phyloP scores from a whole-genome alignment of 208 protist species.

The Acanthamoeba royreba region DNA sequence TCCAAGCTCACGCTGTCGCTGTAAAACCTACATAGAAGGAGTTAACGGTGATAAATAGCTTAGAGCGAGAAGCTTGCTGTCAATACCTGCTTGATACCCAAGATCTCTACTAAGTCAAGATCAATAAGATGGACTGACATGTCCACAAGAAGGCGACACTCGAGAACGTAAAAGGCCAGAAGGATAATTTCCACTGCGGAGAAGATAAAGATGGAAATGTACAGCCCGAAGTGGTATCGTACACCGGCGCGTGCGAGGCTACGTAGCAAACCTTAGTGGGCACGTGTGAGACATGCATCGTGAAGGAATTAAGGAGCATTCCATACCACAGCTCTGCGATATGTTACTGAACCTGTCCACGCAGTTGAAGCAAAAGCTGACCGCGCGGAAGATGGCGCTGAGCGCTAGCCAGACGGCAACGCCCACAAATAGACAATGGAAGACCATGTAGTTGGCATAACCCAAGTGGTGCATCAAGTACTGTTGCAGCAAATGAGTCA shows the following conservation, averaged over 20 bases:
- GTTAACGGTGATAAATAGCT: too few species aligned
- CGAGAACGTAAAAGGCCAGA: slow-evolving; percentile 8
- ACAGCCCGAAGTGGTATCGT: neutral
- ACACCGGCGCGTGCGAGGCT: neutral
- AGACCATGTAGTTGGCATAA: slow-evolving; percentile 21
- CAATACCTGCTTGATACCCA: slow-evolving; percentile 6
- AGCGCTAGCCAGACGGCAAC: neutral
- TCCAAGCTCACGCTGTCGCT: neutral
- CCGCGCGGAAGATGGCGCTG: neutral
- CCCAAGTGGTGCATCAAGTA: slow-evolving; percentile 4
- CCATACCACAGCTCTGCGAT: too few species aligned
- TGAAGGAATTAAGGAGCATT: too few species aligned
- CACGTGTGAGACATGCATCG: too few species aligned
- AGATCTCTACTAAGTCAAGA: slow-evolving; percentile 10
- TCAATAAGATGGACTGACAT: slow-evolving; percentile 35
- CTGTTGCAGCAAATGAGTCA: neutral
- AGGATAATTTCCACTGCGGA: slow-evolving; percentile 10
- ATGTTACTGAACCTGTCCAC: too few species aligned
- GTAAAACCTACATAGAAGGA: too few species aligned
- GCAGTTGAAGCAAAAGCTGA: too few species aligned
- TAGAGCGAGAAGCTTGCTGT: too few species aligned
- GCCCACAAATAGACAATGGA: neutral
- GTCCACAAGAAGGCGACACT: neutral
- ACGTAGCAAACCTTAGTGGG: neutral
- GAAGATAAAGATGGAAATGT: neutral